Percentiles rank a stretch among this genome's conserved stretches.
These are phyloP conservation scores for Thraustochytrium sp. DNA, from an alignment of 352 stramenopile species.

Conservation along the genomic window DNA sequence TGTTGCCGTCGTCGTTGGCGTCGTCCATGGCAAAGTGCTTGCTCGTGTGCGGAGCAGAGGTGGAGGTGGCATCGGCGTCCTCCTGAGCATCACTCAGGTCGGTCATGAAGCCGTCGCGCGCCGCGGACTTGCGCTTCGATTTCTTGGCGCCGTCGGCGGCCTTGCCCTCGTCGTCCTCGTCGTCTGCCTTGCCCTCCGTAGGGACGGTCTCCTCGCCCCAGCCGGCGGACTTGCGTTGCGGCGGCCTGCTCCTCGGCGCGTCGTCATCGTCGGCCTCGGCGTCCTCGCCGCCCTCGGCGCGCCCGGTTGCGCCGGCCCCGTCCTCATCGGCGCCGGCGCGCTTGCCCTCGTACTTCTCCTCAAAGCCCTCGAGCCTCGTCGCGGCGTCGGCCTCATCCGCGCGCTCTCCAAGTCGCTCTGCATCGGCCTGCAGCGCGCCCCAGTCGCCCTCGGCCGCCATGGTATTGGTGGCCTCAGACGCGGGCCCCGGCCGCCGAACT, in stretches of 20 bases:
- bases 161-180: background rate
- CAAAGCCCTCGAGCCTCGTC: background rate
- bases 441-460: slow-evolving; percentile 7
- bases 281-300: background rate
- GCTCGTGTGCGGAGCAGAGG: background rate
- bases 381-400: background rate
- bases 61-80: background rate
- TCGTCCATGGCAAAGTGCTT: background rate
- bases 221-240: background rate
- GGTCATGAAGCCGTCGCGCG: background rate
- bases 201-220: background rate
- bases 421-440: background rate
- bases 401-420: slow-evolving; percentile 14
- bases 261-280: background rate
- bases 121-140: slow-evolving; percentile 16
- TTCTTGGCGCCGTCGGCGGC: background rate
- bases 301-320: background rate
- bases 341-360: background rate
- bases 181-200: background rate
- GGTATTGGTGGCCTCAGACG: no score
- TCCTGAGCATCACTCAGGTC: background rate
- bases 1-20: background rate
- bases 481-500: no score
- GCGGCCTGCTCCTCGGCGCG: background rate
- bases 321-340: background rate